Percentiles rank a stretch among this genome's conserved stretches.
Conservation (phyloP, 2,329 filamentous ascomycete genomes). For the Epichloe hybrida region DNA sequence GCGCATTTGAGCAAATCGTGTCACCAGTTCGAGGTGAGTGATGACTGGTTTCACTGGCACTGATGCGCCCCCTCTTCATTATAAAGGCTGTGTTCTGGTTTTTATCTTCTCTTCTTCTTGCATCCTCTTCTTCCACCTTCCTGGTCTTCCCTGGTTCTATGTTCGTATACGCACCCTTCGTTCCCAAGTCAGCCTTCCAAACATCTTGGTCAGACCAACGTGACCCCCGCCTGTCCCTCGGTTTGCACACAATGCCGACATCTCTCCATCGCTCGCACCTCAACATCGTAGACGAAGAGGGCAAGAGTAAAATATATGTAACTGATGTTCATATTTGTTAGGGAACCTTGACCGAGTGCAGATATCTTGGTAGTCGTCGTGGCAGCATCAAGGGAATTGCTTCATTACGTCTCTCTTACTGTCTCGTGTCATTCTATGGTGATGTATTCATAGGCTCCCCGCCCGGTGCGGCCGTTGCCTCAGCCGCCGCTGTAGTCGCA, state of each 20-base stretch:
- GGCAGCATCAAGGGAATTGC: slow-evolving; percentile 33
- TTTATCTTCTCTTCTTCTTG: background rate
- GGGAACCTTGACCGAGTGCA: background rate
- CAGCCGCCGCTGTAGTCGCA: slow-evolving; percentile 73
- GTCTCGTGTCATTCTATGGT: slow-evolving; percentile 36
- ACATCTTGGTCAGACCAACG: background rate
- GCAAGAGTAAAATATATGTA: background rate
- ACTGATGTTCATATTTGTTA: background rate
- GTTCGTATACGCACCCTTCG: background rate
- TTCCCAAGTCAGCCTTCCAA: background rate
- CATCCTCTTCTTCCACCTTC: background rate
- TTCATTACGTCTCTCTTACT: slow-evolving; percentile 29
- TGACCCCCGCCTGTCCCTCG: background rate
- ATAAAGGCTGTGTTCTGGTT: background rate
- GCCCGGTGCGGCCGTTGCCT: slow-evolving; percentile 31
- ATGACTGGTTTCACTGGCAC: background rate
- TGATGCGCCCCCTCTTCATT: background rate
- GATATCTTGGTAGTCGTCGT: slow-evolving; percentile 1
- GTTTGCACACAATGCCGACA: background rate
- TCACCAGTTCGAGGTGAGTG: background rate
- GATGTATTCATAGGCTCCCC: slow-evolving; percentile 53
- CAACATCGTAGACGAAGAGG: background rate
- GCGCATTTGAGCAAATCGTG: background rate
- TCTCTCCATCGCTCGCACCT: background rate
- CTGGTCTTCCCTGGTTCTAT: background rate